Conservation (phyloP, 2,329 filamentous ascomycete species). For the Golovinomyces cichoracearum region DNA sequence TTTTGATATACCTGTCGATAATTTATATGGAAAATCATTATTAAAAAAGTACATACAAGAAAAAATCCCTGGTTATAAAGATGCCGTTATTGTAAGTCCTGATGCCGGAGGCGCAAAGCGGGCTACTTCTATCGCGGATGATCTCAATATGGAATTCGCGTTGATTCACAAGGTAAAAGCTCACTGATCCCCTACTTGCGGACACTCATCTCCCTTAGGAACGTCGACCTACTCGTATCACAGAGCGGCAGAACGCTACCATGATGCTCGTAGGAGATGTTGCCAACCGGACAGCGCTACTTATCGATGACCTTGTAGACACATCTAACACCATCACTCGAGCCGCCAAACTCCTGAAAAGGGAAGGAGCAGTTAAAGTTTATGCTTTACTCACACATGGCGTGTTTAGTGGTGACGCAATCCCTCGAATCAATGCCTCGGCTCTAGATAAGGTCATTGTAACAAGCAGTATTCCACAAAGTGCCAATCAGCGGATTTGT, state of each 20-base stretch:
- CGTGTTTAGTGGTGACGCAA: slow-evolving; percentile 81
- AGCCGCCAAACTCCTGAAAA: slow-evolving; percentile 88
- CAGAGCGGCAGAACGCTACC: slow-evolving; percentile 67
- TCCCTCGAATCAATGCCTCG: slow-evolving; percentile 78
- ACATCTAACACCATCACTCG: slow-evolving; percentile 94
- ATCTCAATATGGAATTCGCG: slow-evolving; percentile 79
- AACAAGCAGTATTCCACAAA: slow-evolving; percentile 82
- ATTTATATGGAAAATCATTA: slow-evolving; percentile 65
- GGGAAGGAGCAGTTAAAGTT: slow-evolving; percentile 72
- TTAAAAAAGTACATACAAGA: slow-evolving; percentile 48
- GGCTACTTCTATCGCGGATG: slow-evolving; percentile 82
- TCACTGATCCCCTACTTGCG: slow-evolving; percentile 12
- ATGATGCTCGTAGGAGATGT: slow-evolving; percentile 93
- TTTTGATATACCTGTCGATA: slow-evolving; percentile 96
- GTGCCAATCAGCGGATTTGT: slow-evolving; percentile 50
- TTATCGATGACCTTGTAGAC: slow-evolving; percentile 84
- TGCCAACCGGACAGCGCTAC: slow-evolving; percentile 52
- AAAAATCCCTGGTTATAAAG: slow-evolving; percentile 52
- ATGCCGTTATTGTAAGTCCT: slow-evolving; percentile 80
- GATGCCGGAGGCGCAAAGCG: slow-evolving; percentile 93
- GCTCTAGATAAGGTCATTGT: slow-evolving; percentile 81
- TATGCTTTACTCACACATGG: slow-evolving; percentile 88
- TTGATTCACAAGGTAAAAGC: slow-evolving; percentile 76
- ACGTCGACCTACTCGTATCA: slow-evolving; percentile 67
- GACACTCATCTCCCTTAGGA: slow-evolving; percentile 29